These are phyloP conservation scores for Lodderomyces beijingensis DNA, from an alignment of 1,139 yeast species.

Conservation along the genomic window DNA sequence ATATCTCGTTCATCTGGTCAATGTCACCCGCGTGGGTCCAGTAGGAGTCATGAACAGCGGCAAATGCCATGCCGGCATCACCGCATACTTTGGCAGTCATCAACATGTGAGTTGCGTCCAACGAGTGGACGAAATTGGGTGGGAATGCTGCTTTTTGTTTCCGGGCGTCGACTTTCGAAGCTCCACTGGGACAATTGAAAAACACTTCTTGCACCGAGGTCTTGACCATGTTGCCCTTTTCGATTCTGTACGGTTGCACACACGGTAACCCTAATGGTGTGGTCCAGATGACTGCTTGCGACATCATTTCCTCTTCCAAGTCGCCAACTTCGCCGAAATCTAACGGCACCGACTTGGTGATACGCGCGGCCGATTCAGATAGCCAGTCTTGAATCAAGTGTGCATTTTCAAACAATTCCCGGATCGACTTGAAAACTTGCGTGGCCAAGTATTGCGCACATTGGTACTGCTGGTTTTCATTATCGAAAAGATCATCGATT, in stretches of 20 bases:
- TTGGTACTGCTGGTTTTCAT: conserved; percentile 32
- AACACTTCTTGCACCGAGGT: conserved; percentile 83
- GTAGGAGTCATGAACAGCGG: conserved; percentile 96
- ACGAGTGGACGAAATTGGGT: conserved; percentile 90
- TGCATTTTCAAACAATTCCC: conserved; percentile 87
- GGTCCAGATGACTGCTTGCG: conserved; percentile 96
- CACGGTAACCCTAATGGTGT: conserved; percentile 91
- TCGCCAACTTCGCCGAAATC: conserved; percentile 32
- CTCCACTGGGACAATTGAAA: conserved; percentile 78
- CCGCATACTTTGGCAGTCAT: conserved; percentile 81
- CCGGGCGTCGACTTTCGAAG: conserved; percentile 78
- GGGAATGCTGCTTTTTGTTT: conserved; percentile 94
- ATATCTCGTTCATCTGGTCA: conserved; percentile 61
- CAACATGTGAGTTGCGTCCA: conserved; percentile 97
- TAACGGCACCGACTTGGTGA: conserved; percentile 71
- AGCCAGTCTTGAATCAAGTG: conserved; percentile 97
- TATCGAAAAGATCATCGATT: conserved; percentile 42
- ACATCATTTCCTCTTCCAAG: conserved; percentile 37
- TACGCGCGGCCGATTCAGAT: conserved; percentile 77
- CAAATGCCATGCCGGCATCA: conserved; percentile 67
- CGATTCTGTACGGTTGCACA: conserved; percentile 89
- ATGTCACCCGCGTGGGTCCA: conserved; percentile 97
- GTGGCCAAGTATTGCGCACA: conserved; percentile 66
- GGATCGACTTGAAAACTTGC: conserved; percentile 77
- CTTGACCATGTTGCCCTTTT: conserved; percentile 56